Percentiles rank a stretch among this genome's conserved stretches.
These are phyloP conservation scores for Jaltomata sinuosa DNA, from an alignment of 257 asterid genomes.

Conservation along the genomic window DNA sequence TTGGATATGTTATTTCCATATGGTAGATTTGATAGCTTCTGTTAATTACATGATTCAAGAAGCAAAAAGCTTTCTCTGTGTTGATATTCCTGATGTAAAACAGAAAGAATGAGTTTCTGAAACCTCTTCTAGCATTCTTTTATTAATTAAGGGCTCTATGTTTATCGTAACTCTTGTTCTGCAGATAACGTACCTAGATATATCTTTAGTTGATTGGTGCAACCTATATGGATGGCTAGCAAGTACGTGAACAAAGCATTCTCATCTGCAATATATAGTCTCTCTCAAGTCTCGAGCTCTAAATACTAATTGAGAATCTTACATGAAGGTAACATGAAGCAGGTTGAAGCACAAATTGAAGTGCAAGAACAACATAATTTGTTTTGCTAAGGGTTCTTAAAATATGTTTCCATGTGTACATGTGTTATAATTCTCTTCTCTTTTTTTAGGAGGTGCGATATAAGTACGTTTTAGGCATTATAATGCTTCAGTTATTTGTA, in stretches of 20 bases:
- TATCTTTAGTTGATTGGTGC: constrained; percentile 85
- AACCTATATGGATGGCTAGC: constrained; percentile 76
- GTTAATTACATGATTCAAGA: background rate
- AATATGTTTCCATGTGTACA: too few relatives aligned
- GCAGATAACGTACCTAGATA: constrained; percentile 81
- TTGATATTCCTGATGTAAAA: background rate
- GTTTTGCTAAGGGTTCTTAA: too few relatives aligned
- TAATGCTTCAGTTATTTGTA: background rate
- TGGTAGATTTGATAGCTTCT: background rate
- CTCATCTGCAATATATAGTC: background rate
- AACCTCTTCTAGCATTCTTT: background rate
- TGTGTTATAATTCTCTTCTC: too few relatives aligned
- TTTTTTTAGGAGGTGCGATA: too few relatives aligned
- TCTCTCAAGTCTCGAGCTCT: background rate
- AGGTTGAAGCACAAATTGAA: constrained; percentile 8
- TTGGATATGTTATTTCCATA: background rate
- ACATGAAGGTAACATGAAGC: background rate
- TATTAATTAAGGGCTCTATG: background rate
- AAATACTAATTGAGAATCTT: background rate
- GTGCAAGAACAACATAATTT: background rate
- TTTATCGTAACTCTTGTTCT: constrained; percentile 21
- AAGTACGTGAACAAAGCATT: constrained; percentile 34
- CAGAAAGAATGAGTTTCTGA: background rate
- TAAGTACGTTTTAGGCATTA: background rate
- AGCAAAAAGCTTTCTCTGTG: background rate